Percentiles rank a stretch among this genome's conserved stretches.
phyloP scores from a whole-genome alignment of 306 rosid species.

The Lotus japonicus region DNA sequence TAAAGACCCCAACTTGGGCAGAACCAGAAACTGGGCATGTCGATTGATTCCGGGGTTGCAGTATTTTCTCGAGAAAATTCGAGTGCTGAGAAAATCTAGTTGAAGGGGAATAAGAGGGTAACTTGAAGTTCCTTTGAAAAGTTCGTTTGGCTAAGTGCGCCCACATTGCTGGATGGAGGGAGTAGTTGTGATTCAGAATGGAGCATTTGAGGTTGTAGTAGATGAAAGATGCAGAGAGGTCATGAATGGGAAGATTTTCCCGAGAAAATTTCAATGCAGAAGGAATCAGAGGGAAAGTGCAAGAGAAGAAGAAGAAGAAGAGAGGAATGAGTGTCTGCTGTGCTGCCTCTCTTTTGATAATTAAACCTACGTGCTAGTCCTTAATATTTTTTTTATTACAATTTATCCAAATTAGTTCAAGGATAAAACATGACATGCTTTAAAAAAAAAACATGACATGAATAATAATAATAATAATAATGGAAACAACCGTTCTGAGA shows the following conservation, averaged over 20 bases:
- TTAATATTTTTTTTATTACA: too few relatives aligned
- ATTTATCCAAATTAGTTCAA: too few relatives aligned
- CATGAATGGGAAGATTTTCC: neutral
- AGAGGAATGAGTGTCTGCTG: constrained; percentile 12
- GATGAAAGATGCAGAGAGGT: neutral
- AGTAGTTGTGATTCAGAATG: neutral
- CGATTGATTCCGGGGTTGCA: neutral
- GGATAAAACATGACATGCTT: too few relatives aligned
- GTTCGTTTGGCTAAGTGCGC: constrained; percentile 40
- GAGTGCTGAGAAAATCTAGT: neutral
- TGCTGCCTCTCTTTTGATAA: constrained; percentile 23
- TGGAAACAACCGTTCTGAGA: too few relatives aligned
- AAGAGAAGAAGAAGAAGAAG: neutral
- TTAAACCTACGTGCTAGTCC: constrained; percentile 37
- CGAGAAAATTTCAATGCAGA: neutral
- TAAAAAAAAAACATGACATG: too few relatives aligned
- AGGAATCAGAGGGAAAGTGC: neutral
- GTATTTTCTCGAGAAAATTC: constrained; percentile 17
- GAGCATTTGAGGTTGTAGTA: neutral
- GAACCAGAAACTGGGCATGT: constrained; percentile 2
- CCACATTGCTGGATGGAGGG: constrained; percentile 43
- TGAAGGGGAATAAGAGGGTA: constrained; percentile 9
- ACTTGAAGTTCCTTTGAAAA: constrained; percentile 30
- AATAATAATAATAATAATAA: too few relatives aligned
- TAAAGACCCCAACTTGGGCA: neutral